Evolutionary conservation across 2,329 filamentous ascomycete genomes (phyloP).

Genomic region (Zasmidium citrigriseum): DNA sequence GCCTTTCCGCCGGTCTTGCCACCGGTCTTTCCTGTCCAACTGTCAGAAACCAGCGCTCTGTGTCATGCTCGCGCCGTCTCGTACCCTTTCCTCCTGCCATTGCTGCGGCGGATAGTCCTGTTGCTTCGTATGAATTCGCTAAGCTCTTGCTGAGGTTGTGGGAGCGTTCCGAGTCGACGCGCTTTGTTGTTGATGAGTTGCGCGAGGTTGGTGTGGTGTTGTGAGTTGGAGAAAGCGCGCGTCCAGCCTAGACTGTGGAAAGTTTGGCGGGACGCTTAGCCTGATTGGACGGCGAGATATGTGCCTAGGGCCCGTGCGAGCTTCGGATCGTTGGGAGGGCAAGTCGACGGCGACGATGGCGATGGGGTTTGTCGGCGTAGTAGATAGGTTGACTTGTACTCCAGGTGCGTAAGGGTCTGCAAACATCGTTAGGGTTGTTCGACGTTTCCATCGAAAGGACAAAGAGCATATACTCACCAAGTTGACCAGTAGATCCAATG

Average conservation of each 20-base stretch:
- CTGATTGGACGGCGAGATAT: conserved; percentile 6
- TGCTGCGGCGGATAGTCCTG: conserved; percentile 16
- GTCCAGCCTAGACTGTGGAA: conserved; percentile 3
- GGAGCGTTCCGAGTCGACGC: conserved; percentile 3
- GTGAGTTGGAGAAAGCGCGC: conserved; percentile 14
- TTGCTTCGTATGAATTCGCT: conserved; percentile 2
- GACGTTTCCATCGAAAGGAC: neutral
- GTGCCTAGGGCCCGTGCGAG: neutral
- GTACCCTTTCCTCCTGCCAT: conserved; percentile 94
- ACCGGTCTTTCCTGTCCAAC: conserved; percentile 58
- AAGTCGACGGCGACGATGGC: neutral
- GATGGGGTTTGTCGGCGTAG: neutral
- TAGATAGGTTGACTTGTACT: neutral
- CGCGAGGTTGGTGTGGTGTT: conserved; percentile 11
- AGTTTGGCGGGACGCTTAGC: conserved; percentile 2
- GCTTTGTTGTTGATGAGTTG: conserved; percentile 9
- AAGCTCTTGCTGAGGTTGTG: conserved; percentile 10
- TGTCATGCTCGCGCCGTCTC: conserved; percentile 40
- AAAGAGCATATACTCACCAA: neutral
- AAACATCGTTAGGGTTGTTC: neutral
- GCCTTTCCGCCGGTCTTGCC: conserved; percentile 89
- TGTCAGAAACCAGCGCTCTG: conserved; percentile 30
- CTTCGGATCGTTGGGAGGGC: neutral
- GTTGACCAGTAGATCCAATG: neutral
- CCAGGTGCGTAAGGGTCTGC: neutral